Base-by-base conservation (phyloP, 2,329 filamentous ascomycete species). In the Cladosporium sp. region DNA sequence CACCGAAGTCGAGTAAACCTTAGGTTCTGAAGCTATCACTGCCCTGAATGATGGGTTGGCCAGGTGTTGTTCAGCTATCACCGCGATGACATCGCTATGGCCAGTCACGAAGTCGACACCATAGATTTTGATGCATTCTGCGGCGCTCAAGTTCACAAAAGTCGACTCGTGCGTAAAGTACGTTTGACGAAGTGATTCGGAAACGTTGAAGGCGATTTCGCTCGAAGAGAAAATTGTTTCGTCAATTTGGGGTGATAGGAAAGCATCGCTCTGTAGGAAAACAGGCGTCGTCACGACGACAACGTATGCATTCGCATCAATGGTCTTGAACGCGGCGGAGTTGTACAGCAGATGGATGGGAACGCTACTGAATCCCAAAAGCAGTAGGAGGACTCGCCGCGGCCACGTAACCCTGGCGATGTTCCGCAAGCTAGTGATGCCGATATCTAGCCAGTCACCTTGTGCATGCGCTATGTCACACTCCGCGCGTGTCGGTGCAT, bases 401-500 rank as follows among this genome's bases (percentile, higher is more conserved):
- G 48, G 52, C 49, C 58, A 54, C 8, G 53, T 57, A 7, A 68
- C 61, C 13, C 54, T 48, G 16, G 43, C 44, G 16, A 74, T 33
- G 54, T 75, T 77, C 1, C 71, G 62, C 3, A 70, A 33, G 37
- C 72, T 75, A 9, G 70, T 64, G 2, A 76, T 60, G 0, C 78
- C 75, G 42, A 78, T 72, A 33, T 75, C 71, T 1, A 79, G 60
- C 70, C 71, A 74, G 13, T 58, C 63, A 1, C 67, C 62, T 48
- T 60, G 57, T 0, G 56, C 46, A 63, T 82, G 79, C 0, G 76
- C 76, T 13, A 57, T 58, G 46, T 81, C 73, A 10, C 81, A 61
- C 42, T 81, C 76, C 33, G 32, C 28, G 19, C 79, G 64, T 1
- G 74, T 79, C 0, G 79, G 78, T 1, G 77, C 71, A 16, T 65